Evolutionary conservation across 2,329 filamentous ascomycete species (phyloP), one percentile per base, ranked within the genome.

Genomic region (Orbilia javanica): DNA sequence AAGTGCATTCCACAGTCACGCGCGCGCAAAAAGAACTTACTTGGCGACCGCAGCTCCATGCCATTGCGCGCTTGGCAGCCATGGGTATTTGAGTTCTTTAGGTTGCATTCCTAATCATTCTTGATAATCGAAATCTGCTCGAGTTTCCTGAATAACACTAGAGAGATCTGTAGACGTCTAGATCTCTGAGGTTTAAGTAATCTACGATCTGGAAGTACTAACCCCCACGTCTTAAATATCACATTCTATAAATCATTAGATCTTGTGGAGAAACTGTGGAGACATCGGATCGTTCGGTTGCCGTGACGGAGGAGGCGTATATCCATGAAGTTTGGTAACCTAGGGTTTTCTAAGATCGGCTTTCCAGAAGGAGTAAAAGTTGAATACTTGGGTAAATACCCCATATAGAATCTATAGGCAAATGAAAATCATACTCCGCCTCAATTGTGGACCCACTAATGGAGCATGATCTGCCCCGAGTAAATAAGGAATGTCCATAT

Each of bases 11-110:
- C 36, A 29, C 36, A 50, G 60, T 73, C 69, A 73, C 69, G 50
- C 69, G 69, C 69, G 69, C 69, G 69, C 69, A 31, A 73, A 73
- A 18, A 11, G 57, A 57, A n/a, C 60, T 13, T 18, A 73, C 48
- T 73, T 73, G 69, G 69, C 69, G 69, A 44, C 39, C 66, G 50
- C 39, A 34, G 36, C n/a, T 57, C 29, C 48, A 34, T 73, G 39
- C 55, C 55, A 60, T 60, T 60, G 27, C 4, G 22, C 62, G 50
- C 69, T 73, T 73, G 69, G 69, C 69, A 50, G 31, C 31, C 50
- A 52, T 55, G 69, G 53, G 55, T 66, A 34, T 50, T 15, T 27
- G 55, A 42, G 50, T 57, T 48, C 48, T 67, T 52, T 53, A 42
- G n/a, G 11, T 53, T 27, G 31, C 34, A 64, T 42, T 44, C 39